phyloP scores from a whole-genome alignment of 2,329 filamentous ascomycete species.

The Coccinonectria pachysandricola region DNA sequence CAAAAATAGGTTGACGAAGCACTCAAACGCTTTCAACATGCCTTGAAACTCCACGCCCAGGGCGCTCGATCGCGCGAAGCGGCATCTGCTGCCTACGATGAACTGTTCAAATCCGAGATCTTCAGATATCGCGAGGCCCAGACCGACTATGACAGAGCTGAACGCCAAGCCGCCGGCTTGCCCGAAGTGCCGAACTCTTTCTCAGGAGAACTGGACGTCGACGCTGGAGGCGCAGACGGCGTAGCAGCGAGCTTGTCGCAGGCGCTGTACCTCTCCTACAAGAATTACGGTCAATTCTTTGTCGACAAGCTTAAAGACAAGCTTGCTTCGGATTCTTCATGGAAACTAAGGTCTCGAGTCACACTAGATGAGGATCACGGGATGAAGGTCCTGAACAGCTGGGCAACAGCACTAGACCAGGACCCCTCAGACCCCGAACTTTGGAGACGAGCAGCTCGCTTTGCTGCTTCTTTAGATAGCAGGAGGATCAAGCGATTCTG shows the following conservation, averaged over 20 bases:
- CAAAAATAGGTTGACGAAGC: constrained; percentile 71
- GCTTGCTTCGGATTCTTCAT: constrained; percentile 40
- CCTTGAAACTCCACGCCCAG: constrained; percentile 83
- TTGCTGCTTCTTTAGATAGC: constrained; percentile 49
- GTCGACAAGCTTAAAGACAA: constrained; percentile 49
- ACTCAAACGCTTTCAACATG: constrained; percentile 84
- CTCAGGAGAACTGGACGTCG: constrained; percentile 41
- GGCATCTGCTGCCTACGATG: constrained; percentile 71
- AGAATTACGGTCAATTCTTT: constrained; percentile 87
- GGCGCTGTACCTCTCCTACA: constrained; percentile 86
- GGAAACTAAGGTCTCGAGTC: constrained; percentile 21
- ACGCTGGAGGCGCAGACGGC: constrained; percentile 57
- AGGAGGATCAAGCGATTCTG: constrained; percentile 49
- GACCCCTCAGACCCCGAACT: constrained; percentile 59
- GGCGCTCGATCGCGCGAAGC: constrained; percentile 66
- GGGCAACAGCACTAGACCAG: constrained; percentile 48
- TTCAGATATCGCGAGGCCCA: constrained; percentile 83
- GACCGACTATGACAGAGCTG: constrained; percentile 71
- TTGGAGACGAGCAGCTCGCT: constrained; percentile 49
- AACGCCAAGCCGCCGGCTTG: constrained; percentile 41
- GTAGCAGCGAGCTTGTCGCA: constrained; percentile 75
- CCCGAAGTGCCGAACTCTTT: constrained; percentile 36
- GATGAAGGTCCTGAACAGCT: constrained; percentile 43
- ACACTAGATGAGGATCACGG: constrained; percentile 24
- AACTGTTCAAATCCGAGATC: constrained; percentile 83